A percentile compares a stretch with the other conserved stretches of the same genome.
These are phyloP conservation scores for Trypanosoma conorhini DNA, from an alignment of 208 protist species.

Conservation along the genomic window DNA sequence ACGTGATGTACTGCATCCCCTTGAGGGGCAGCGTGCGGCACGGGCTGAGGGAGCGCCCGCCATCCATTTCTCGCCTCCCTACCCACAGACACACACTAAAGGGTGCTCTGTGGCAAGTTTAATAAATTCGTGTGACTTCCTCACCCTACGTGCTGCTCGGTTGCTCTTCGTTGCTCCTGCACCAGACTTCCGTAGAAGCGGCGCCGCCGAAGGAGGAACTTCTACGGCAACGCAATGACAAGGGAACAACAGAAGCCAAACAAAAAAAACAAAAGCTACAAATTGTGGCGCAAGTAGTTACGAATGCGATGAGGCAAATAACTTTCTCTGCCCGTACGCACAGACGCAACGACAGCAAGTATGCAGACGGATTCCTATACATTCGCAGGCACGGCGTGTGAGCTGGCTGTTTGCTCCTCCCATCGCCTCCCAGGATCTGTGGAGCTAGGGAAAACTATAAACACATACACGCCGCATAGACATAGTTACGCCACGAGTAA, in stretches of 20 bases:
- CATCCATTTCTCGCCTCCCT: constrained; percentile 4
- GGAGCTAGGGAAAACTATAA: not conserved
- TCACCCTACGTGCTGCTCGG: not conserved
- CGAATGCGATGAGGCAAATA: constrained; percentile 6
- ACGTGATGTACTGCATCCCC: constrained; percentile 55
- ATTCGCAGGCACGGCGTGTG: not conserved
- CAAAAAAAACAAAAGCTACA: constrained; percentile 18
- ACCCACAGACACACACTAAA: constrained; percentile 8
- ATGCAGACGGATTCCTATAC: not conserved
- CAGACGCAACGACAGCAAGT: not conserved
- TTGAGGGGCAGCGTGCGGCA: constrained; percentile 39
- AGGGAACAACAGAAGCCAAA: not conserved
- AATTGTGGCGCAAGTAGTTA: not conserved
- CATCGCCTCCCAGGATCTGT: not conserved
- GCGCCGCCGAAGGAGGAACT: not conserved
- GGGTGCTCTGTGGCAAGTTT: not conserved
- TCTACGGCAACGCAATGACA: not conserved
- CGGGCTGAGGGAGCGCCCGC: constrained; percentile 1
- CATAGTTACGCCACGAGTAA: not conserved
- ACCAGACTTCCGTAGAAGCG: not conserved
- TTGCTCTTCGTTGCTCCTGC: not conserved
- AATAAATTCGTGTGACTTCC: not conserved
- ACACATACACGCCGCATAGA: not conserved
- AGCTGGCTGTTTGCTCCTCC: not conserved
- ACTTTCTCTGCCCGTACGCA: not conserved